Base-by-base conservation (phyloP, 2,329 filamentous ascomycete species). In the Fusarium annulatum region DNA sequence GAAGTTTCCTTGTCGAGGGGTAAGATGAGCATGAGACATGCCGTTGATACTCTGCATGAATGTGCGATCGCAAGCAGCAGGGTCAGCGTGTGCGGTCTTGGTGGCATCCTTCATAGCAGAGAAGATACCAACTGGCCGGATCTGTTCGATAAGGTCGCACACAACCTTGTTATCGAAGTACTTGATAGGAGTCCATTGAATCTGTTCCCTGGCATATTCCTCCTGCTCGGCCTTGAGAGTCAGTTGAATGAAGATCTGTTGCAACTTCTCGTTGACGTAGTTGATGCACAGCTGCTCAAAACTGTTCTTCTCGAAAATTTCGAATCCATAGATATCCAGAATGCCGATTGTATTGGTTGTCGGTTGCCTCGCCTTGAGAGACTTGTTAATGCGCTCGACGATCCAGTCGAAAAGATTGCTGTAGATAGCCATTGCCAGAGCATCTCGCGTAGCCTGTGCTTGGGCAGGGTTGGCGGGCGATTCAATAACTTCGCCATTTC, bases 131-230 rank as follows among this genome's bases (percentile, higher is more conserved):
- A 94, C 93, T 10, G 96, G 96, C 61, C 95, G 88, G 80, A 93
- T 91, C 80, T 97, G 94, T 83, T 99, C 96, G 76, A 99, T 99
- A 79, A 99, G 83, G 70, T 98, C 96, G 81, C 96, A 99, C 64
- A 99, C 96, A 53, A 99, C 92, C 87, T 98, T 98, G 88, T 99
- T 99, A 84, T 99, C 96, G 78, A 98, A 99, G 84, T 98, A 99
- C 79, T 96, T 97, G 87, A 99, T 99, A 5, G 96, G 96, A 0
- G 95, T 98, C 96, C 96, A 99, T 80, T 97, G 92, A 80, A 99
- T 99, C 86, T 98, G 92, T 83, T 99, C 96, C 55, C 94, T 88
- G 21, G 93, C 94, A 79, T 99, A 99, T 82, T 99, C 96, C 77
- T 99, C 96, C 84, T 99, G 96, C 82, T 99, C 96, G 0, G 96